These are phyloP conservation scores for Mangifera indica DNA, from an alignment of 345 rosid genomes.

Conservation along the genomic window DNA sequence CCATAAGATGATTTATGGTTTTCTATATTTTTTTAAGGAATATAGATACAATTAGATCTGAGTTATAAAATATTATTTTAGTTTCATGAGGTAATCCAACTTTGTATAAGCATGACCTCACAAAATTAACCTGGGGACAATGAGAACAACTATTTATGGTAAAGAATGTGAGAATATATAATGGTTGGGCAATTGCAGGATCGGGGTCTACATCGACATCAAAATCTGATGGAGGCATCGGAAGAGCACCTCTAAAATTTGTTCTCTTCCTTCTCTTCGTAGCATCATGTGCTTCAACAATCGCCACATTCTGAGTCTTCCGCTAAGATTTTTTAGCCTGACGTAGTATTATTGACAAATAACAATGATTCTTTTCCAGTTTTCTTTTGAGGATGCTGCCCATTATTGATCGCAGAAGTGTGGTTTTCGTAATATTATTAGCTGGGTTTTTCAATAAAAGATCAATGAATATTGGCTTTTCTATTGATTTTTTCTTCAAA, in stretches of 20 bases:
- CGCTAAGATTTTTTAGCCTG: constrained; percentile 12
- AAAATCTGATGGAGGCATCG: constrained; percentile 41
- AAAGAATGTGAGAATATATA: background rate
- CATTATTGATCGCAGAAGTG: background rate
- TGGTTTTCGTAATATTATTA: constrained; percentile 8
- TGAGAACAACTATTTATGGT: no score
- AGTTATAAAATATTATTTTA: no score
- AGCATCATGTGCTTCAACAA: constrained; percentile 29
- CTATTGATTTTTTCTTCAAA: background rate
- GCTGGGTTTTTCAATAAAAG: constrained; percentile 14
- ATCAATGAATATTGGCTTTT: background rate
- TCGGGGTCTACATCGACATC: constrained; percentile 49
- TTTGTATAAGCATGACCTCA: no score
- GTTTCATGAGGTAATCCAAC: no score
- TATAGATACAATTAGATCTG: no score
- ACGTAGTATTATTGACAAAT: constrained; percentile 1
- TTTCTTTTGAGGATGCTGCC: constrained; percentile 1
- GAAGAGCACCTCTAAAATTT: constrained; percentile 27
- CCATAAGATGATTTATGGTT: no score
- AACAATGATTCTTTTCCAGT: constrained; percentile 7
- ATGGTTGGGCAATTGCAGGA: constrained; percentile 23
- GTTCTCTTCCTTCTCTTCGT: constrained; percentile 31
- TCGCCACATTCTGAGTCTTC: constrained; percentile 27
- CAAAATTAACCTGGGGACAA: no score
- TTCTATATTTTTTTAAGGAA: no score